phyloP scores from a whole-genome alignment of 192 early-diverging fungal species.

The Mortierella alpina region DNA sequence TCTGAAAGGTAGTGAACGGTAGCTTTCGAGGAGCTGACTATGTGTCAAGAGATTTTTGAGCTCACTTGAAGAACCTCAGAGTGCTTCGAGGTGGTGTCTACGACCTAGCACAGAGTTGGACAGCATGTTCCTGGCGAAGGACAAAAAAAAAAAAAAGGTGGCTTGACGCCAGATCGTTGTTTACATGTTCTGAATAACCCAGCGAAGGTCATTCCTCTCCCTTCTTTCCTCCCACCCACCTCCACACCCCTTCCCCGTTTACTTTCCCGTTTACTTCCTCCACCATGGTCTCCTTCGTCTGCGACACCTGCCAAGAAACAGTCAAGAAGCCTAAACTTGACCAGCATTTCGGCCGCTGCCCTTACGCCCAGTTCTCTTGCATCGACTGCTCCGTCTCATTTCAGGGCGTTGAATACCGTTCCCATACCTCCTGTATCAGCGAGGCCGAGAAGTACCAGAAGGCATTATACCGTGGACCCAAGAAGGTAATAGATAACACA shows the following conservation, averaged over 20 bases:
- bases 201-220: too few relatives aligned
- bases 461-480: constrained; percentile 77
- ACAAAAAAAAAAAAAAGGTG: too few relatives aligned
- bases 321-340: constrained; percentile 97
- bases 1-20: too few relatives aligned
- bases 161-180: too few relatives aligned
- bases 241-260: background rate
- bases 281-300: constrained; percentile 72
- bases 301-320: constrained; percentile 82
- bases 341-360: constrained; percentile 85
- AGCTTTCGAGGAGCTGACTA: too few relatives aligned
- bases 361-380: constrained; percentile 86
- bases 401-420: constrained; percentile 76
- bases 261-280: background rate
- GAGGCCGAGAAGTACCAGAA: constrained; percentile 97
- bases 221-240: background rate
- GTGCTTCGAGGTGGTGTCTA: too few relatives aligned
- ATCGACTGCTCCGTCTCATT: constrained; percentile 93
- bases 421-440: constrained; percentile 90
- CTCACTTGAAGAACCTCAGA: too few relatives aligned
- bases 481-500: constrained; percentile 64
- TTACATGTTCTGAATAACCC: too few relatives aligned
- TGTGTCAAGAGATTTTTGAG: too few relatives aligned
- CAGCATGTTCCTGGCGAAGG: too few relatives aligned
- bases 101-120: too few relatives aligned